Base-by-base conservation (phyloP, 2,329 filamentous ascomycete genomes). In the Penicillium sp. region DNA sequence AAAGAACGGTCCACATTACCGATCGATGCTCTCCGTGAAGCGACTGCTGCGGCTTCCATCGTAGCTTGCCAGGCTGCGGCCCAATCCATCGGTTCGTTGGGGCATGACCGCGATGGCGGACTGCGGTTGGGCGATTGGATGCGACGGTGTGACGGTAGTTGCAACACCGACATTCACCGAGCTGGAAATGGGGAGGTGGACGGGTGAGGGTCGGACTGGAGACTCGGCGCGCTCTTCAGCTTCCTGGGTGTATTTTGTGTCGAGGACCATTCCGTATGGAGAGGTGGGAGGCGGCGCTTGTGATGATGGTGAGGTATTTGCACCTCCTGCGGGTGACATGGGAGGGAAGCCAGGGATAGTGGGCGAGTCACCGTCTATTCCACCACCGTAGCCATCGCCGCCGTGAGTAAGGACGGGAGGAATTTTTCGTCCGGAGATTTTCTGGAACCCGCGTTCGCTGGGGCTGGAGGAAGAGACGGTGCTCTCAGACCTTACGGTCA, bases 401-500 rank as follows among this genome's bases (percentile, higher is more conserved):
- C 80, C 80, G 26, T 78, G 77, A 19, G 75, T 75, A n/a, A 82
- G 71, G 3, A 82, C 81, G 2, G 81, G 78, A 15, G 77, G 74
- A 19, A 83, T 78, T 60, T 83, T 83, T 30, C 81, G 74, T 12
- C 81, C 81, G 8, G 80, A 80, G 26, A 83, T 76, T 65, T 81
- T 82, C 62, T 83, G 81, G 64, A 83, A 83, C 3, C 81, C 81
- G 9, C 80, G 78, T 62, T 83, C 81, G 53, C 77, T 78, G 8
- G 76, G 68, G 19, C 63, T 69, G 1, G 68, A 70, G 2, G 77
- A 70, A 3, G 77, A 73, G 13, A 73, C 59, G 2, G 75, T 78
- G 30, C 73, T 75, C 22, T 75, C 71, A 4, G 76, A 78, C 30
- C 73, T 69, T 15, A 71, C 72, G 50, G 74, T 77, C 60, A 69